These are phyloP conservation scores for Leishmania mexicana DNA, from an alignment of 208 protist genomes.

Conservation along the genomic window DNA sequence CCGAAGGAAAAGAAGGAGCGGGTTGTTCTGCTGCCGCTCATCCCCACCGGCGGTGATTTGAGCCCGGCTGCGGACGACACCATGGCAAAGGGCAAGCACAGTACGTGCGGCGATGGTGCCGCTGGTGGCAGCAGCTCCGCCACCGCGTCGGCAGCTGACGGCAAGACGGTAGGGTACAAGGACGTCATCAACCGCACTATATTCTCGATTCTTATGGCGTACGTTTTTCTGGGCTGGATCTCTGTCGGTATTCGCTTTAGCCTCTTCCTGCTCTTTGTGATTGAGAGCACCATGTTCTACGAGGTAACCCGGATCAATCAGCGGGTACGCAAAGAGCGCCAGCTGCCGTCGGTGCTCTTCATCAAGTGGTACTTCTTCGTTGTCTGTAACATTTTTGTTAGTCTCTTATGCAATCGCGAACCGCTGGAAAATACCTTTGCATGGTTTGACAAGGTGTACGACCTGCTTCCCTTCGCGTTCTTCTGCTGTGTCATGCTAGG, in stretches of 20 bases:
- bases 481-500: slow-evolving; percentile 77
- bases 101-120: not conserved
- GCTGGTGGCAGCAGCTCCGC: not conserved
- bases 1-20: slow-evolving; percentile 25
- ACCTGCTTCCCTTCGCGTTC: slow-evolving; percentile 57
- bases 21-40: slow-evolving; percentile 30
- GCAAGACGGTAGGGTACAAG: slow-evolving; percentile 47
- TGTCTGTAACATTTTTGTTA: slow-evolving; percentile 45
- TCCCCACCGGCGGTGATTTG: not conserved
- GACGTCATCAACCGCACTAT: slow-evolving; percentile 87
- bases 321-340: slow-evolving; percentile 64
- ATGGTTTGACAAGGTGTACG: slow-evolving; percentile 46
- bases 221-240: slow-evolving; percentile 79
- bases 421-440: slow-evolving; percentile 67
- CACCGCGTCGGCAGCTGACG: slow-evolving; percentile 7
- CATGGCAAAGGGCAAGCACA: slow-evolving; percentile 1
- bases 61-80: not conserved
- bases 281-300: slow-evolving; percentile 83
- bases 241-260: slow-evolving; percentile 78
- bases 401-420: slow-evolving; percentile 51
- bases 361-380: slow-evolving; percentile 87
- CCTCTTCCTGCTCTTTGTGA: slow-evolving; percentile 66
- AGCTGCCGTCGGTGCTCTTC: slow-evolving; percentile 70
- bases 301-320: slow-evolving; percentile 91
- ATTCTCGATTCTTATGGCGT: slow-evolving; percentile 86